Conservation (phyloP, 495 filamentous ascomycete genomes). For the Staphylotrichum longicolle region DNA sequence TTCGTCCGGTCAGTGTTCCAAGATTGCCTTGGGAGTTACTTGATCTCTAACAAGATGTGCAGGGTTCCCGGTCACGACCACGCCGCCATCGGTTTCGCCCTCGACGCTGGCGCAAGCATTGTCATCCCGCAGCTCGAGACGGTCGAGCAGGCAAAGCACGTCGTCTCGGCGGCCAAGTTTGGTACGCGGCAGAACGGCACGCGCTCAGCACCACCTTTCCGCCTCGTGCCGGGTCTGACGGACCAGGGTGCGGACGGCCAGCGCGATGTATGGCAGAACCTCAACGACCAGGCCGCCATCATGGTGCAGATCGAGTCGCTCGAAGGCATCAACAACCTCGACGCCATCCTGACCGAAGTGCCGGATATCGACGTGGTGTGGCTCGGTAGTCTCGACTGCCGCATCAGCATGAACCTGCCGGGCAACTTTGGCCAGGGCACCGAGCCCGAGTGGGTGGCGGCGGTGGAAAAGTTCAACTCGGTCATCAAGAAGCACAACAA, state of each 20-base stretch:
- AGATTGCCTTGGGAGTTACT: too few species aligned
- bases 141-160: slow-evolving; percentile 45
- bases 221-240: slow-evolving; percentile 37
- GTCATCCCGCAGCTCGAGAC: slow-evolving; percentile 50
- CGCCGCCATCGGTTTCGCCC: slow-evolving; percentile 46
- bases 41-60: neutral
- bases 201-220: slow-evolving; percentile 46
- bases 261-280: slow-evolving; percentile 36
- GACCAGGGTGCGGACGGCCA: slow-evolving; percentile 30
- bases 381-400: slow-evolving; percentile 44
- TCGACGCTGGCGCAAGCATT: slow-evolving; percentile 48
- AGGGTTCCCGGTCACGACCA: slow-evolving; percentile 48
- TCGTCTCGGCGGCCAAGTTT: slow-evolving; percentile 46
- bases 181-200: slow-evolving; percentile 31
- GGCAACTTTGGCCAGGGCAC: slow-evolving; percentile 25
- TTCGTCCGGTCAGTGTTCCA: slow-evolving; percentile 32
- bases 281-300: slow-evolving; percentile 47
- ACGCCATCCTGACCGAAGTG: slow-evolving; percentile 48
- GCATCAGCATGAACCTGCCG: slow-evolving; percentile 43
- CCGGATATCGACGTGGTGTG: slow-evolving; percentile 47
- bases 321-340: slow-evolving; percentile 54
- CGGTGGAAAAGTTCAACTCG: slow-evolving; percentile 34
- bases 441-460: slow-evolving; percentile 44
- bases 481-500: slow-evolving; percentile 45
- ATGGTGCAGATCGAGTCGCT: slow-evolving; percentile 53